Conservation (phyloP, 179 eudicot species). For the Beta lomatogona region DNA sequence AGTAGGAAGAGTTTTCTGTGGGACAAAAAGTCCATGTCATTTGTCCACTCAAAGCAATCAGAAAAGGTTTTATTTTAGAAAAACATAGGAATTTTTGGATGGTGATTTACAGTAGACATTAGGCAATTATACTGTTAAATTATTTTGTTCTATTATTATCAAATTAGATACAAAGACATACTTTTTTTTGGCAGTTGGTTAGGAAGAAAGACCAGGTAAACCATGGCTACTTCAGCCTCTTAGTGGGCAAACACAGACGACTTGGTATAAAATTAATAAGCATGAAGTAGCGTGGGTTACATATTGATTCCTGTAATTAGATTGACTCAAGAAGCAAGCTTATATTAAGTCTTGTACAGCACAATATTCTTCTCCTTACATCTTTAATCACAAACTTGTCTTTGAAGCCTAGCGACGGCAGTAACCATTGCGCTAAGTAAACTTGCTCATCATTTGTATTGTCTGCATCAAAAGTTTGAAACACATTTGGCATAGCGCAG, state of each 20-base stretch:
- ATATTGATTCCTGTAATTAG: not conserved
- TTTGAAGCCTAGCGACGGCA: constrained; percentile 57
- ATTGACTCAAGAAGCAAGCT: constrained; percentile 5
- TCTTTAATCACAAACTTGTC: constrained; percentile 72
- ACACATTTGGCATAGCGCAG: not conserved
- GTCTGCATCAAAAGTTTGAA: constrained; percentile 30
- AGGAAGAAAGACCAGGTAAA: not conserved
- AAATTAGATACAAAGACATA: not conserved
- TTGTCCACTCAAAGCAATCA: not conserved
- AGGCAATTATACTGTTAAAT: not conserved
- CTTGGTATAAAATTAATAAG: not conserved
- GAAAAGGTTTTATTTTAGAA: not conserved
- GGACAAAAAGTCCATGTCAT: not conserved
- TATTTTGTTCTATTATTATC: not conserved
- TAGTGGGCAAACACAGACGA: not conserved
- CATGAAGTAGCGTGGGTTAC: not conserved
- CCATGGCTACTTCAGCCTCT: constrained; percentile 1
- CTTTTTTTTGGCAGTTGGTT: not conserved
- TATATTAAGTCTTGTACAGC: not conserved
- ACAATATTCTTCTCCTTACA: constrained; percentile 35
- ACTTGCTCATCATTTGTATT: constrained; percentile 34
- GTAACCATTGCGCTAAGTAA: constrained; percentile 65
- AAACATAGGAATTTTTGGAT: not conserved
- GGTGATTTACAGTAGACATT: not conserved
- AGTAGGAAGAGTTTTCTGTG: not conserved